Evolutionary conservation across 2,329 filamentous ascomycete species (phyloP), one percentile per base, ranked within the genome.

Genomic region (Arthrobotrys iridis): DNA sequence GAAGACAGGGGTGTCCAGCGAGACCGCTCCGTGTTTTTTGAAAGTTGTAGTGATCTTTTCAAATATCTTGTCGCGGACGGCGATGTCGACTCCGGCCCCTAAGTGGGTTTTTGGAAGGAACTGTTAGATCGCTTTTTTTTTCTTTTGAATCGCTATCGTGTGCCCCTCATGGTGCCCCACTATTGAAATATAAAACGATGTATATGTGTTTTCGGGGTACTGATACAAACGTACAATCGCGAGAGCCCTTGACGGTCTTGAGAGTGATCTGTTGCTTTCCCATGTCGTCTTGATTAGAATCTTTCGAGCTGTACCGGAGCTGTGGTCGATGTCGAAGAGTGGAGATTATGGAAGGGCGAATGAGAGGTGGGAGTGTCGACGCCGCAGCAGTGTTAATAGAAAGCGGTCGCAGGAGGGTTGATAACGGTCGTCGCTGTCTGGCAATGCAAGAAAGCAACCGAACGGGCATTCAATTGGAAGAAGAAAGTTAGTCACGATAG

Each of bases 1-100:
- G 81, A 96, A 96, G 74, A 95, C 92, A 11, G 87, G 88, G 70
- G 91, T 95, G 83, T 93, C 91, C 78, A 95, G 89, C 76, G 90
- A 89, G 74, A 91, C 89, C 77, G 87, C 92, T 81, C 91, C 92
- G 84, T 94, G 91, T 80, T 90, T 90, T 84, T 93, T 93, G 85
- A 95, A 94, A 81, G 94, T 89, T 73, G 89, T 85, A 78, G 88
- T 89, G 82, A 94, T 92, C 80, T 88, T 89, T 80, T 83, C 86
- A 82, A 92, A 93, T 83, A 94, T 93, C 81, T 89, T 88, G 83
- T 93, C 91, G 79, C 91, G 88, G 80, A 94, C 89, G 80, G 92
- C 87, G 86, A 93, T 91, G 81, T 93, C 90, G 82, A 87, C 87
- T 79, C 90, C 91, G 80, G 89, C 86, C 91, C 90, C 85, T 86